These are phyloP conservation scores for Kluyveromyces wickerhamii DNA, from an alignment of 805 yeast species.

Conservation along the genomic window DNA sequence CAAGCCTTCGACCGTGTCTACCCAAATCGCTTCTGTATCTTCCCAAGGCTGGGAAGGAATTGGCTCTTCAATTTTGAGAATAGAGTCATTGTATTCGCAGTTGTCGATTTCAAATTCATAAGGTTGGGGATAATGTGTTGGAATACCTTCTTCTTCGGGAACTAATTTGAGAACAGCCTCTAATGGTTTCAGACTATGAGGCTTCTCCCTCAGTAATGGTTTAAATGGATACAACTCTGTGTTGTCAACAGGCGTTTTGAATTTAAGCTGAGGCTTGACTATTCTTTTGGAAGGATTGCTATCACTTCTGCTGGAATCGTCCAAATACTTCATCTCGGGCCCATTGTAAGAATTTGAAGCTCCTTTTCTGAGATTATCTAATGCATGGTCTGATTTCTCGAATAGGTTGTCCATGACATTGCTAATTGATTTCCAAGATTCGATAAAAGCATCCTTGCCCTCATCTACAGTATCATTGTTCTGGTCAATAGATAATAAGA, in stretches of 20 bases:
- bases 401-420: conserved; percentile 59
- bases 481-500: conserved; percentile 35
- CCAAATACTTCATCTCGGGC: conserved; percentile 38
- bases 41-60: conserved; percentile 58
- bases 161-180: conserved; percentile 41
- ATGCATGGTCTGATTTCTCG: conserved; percentile 67
- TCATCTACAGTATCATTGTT: conserved; percentile 19
- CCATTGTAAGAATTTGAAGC: conserved; percentile 15
- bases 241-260: conserved; percentile 56
- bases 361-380: conserved; percentile 21
- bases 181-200: conserved; percentile 53
- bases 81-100: conserved; percentile 58
- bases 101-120: conserved; percentile 65
- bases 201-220: conserved; percentile 67
- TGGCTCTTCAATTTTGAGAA: conserved; percentile 41
- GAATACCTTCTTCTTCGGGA: conserved; percentile 34
- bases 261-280: conserved; percentile 62
- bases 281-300: conserved; percentile 28
- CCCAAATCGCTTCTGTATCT: conserved; percentile 58
- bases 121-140: conserved; percentile 70
- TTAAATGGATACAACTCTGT: conserved; percentile 62
- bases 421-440: conserved; percentile 55
- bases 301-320: conserved; percentile 31
- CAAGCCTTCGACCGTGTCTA: conserved; percentile 50
- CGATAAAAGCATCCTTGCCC: conserved; percentile 38